A percentile compares a stretch with the other conserved stretches of the same genome.
Evolutionary conservation across 441 rosid genomes (phyloP).

Genomic region (Arabidopsis lyrata): DNA sequence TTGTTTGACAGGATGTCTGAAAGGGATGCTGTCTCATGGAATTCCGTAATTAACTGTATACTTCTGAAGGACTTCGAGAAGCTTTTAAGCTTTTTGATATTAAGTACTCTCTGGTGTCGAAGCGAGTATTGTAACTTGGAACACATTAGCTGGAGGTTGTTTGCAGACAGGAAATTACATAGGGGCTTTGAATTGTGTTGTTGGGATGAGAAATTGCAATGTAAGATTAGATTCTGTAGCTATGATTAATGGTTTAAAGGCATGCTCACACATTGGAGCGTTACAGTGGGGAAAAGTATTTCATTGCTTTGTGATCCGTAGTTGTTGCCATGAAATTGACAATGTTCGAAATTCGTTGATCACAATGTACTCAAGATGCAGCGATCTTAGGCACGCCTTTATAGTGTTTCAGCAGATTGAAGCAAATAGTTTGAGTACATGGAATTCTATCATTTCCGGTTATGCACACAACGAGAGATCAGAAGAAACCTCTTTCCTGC

Average conservation of each 20-base stretch:
- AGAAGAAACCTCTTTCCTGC: slow-evolving; percentile 62
- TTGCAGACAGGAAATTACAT: slow-evolving; percentile 52
- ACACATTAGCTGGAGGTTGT: slow-evolving; percentile 62
- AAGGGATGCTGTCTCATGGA: slow-evolving; percentile 84
- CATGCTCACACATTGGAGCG: slow-evolving; percentile 67
- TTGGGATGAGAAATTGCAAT: slow-evolving; percentile 54
- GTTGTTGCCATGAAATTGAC: slow-evolving; percentile 43
- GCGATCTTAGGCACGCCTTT: slow-evolving; percentile 57
- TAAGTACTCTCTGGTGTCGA: slow-evolving; percentile 49
- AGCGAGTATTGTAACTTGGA: slow-evolving; percentile 63
- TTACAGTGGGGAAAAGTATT: slow-evolving; percentile 61
- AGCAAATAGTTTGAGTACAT: slow-evolving; percentile 56
- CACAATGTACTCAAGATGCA: slow-evolving; percentile 76
- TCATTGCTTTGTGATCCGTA: slow-evolving; percentile 64
- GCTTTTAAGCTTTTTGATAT: slow-evolving; percentile 58
- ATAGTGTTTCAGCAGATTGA: slow-evolving; percentile 54
- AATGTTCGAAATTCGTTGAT: slow-evolving; percentile 70
- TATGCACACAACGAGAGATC: slow-evolving; percentile 49
- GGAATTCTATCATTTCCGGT: slow-evolving; percentile 83
- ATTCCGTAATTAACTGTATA: slow-evolving; percentile 61
- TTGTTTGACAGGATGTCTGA: slow-evolving; percentile 71
- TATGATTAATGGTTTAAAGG: slow-evolving; percentile 62
- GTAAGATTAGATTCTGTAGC: slow-evolving; percentile 68
- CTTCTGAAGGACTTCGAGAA: slow-evolving; percentile 58
- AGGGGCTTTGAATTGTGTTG: slow-evolving; percentile 56